Conservation (phyloP, 495 filamentous ascomycete genomes). For the Terfezia boudieri region DNA sequence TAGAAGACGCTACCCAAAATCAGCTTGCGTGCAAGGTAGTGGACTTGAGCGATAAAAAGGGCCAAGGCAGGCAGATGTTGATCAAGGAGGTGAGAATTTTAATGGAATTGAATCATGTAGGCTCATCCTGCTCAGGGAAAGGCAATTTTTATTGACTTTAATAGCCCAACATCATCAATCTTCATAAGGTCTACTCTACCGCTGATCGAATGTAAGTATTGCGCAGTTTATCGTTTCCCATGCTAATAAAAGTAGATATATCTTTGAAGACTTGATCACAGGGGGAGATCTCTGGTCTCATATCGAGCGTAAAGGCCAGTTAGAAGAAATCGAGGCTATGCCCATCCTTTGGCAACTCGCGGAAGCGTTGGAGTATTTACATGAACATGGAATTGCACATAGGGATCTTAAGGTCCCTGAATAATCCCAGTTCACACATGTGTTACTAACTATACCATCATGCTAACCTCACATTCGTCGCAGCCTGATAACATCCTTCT, state of each 20-base stretch:
- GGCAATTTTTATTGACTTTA: neutral
- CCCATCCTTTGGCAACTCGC: conserved; percentile 36
- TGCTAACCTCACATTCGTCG: neutral
- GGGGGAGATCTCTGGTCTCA: conserved; percentile 45
- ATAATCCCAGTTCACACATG: neutral
- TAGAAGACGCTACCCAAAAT: conserved; percentile 10
- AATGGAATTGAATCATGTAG: conserved; percentile 22
- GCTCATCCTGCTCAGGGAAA: neutral
- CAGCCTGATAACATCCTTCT: conserved; percentile 43
- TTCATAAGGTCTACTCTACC: conserved; percentile 24
- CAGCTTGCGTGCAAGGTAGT: conserved; percentile 35
- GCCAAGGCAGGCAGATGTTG: conserved; percentile 1
- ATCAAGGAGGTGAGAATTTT: conserved; percentile 21
- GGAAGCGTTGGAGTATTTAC: conserved; percentile 37
- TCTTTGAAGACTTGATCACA: conserved; percentile 35
- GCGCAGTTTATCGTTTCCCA: conserved; percentile 1
- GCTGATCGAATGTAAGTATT: conserved; percentile 13
- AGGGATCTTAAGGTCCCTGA: conserved; percentile 35
- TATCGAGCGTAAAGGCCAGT: conserved; percentile 24
- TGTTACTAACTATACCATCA: neutral
- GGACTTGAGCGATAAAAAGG: conserved; percentile 9
- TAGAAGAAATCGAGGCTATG: conserved; percentile 31
- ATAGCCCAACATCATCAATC: conserved; percentile 26
- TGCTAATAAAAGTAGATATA: conserved; percentile 22
- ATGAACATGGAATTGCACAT: conserved; percentile 34